A percentile compares a stretch with the other conserved stretches of the same genome.
Evolutionary conservation across 306 rosid species (phyloP).

Genomic region (Quercus mongolica): DNA sequence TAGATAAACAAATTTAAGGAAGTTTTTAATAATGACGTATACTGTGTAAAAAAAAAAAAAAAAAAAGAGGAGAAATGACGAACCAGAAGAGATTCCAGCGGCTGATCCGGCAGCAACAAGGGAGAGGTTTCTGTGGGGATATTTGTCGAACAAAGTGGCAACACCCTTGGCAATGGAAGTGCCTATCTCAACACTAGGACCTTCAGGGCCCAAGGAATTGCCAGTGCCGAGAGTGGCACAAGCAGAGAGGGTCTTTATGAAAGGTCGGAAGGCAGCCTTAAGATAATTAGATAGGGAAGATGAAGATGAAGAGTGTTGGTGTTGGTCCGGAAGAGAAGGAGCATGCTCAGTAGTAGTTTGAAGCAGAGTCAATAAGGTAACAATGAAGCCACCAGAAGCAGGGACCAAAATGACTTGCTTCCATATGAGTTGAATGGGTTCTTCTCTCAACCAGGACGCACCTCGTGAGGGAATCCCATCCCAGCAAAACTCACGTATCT

Average conservation of each 20-base stretch:
- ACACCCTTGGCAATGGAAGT: constrained; percentile 77
- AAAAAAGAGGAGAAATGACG: neutral
- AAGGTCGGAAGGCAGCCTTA: constrained; percentile 53
- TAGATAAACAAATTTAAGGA: neutral
- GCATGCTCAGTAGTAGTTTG: constrained; percentile 14
- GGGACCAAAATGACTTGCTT: constrained; percentile 76
- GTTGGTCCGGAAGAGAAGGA: constrained; percentile 23
- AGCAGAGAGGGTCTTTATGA: constrained; percentile 71
- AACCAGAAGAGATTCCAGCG: constrained; percentile 91
- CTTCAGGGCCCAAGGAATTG: constrained; percentile 88
- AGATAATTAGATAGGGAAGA: constrained; percentile 28
- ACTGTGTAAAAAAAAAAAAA: too few species aligned
- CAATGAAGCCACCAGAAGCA: constrained; percentile 65
- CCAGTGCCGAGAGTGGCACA: constrained; percentile 86
- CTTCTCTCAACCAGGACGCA: constrained; percentile 82
- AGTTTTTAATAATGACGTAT: neutral
- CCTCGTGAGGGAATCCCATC: constrained; percentile 79
- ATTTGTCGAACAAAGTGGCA: constrained; percentile 40
- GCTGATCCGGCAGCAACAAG: constrained; percentile 89
- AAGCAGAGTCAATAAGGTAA: constrained; percentile 50
- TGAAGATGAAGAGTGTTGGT: neutral
- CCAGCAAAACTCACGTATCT: constrained; percentile 74
- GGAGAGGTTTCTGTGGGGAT: constrained; percentile 48
- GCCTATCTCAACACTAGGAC: constrained; percentile 91
- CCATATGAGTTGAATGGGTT: constrained; percentile 53